Evolutionary conservation across 352 stramenopile species (phyloP).

Genomic region (Globisporangium splendens): DNA sequence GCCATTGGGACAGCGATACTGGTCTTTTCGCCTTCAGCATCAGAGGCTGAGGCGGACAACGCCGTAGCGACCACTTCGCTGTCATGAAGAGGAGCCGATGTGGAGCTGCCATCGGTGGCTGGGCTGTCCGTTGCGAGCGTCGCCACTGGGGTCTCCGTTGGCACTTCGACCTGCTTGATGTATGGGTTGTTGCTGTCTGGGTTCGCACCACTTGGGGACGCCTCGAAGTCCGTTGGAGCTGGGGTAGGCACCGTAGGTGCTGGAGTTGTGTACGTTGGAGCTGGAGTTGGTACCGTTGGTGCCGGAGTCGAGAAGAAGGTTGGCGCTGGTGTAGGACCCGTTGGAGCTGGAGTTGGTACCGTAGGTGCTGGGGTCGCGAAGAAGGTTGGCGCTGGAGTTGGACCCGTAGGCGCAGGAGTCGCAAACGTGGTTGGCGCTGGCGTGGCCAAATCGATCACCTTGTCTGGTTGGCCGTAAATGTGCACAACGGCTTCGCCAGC

Average conservation of each 20-base stretch:
- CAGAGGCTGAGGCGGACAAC: not conserved
- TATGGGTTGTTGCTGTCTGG: conserved; percentile 5
- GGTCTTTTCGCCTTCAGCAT: not conserved
- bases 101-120: not conserved
- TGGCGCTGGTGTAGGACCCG: conserved; percentile 10
- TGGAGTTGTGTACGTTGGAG: too few species aligned
- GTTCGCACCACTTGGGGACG: not conserved
- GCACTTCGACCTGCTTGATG: conserved; percentile 16
- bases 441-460: not conserved
- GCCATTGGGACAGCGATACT: conserved; percentile 8
- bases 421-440: conserved; percentile 6
- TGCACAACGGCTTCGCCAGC: conserved; percentile 7
- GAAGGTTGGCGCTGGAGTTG: not conserved
- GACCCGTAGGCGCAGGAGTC: conserved; percentile 8
- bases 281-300: not conserved
- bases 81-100: conserved; percentile 7
- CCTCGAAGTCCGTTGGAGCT: conserved; percentile 1
- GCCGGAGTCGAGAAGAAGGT: not conserved
- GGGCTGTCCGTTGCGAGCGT: conserved; percentile 10
- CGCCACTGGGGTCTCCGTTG: conserved; percentile 2
- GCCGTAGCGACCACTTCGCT: conserved; percentile 5
- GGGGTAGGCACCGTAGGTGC: conserved; percentile 6
- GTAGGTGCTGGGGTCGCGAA: conserved; percentile 5
- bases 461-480: conserved; percentile 13
- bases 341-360: conserved; percentile 10